These are phyloP conservation scores for Triticum aestivum DNA, from an alignment of 176 grass and related monocot genomes.

Conservation along the genomic window DNA sequence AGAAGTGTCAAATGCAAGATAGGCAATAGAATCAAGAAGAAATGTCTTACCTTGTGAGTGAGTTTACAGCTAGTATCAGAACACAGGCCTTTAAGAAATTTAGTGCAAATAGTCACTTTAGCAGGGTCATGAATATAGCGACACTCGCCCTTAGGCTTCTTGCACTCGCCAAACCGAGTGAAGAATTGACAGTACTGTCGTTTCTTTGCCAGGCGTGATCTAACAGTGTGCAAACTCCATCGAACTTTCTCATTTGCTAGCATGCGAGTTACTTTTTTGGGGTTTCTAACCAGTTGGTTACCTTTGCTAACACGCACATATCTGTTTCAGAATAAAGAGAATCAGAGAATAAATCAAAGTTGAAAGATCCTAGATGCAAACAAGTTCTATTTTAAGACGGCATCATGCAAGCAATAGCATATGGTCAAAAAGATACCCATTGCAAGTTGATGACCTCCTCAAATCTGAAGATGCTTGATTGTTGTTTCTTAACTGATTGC, in stretches of 20 bases:
- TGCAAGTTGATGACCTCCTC: conserved; percentile 43
- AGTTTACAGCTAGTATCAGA: conserved; percentile 80
- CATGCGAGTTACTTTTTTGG: conserved; percentile 84
- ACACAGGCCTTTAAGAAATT: conserved; percentile 92
- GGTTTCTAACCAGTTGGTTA: conserved; percentile 88
- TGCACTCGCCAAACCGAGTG: conserved; percentile 86
- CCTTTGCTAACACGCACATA: conserved; percentile 90
- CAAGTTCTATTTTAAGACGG: background rate
- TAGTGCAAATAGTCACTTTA: conserved; percentile 97
- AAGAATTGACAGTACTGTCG: conserved; percentile 91
- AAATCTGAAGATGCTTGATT: conserved; percentile 41
- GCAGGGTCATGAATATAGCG: conserved; percentile 83
- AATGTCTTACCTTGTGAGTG: conserved; percentile 77
- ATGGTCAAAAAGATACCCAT: conserved; percentile 55
- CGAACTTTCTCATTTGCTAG: conserved; percentile 96
- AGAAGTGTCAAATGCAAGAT: conserved; percentile 23
- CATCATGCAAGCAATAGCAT: conserved; percentile 16
- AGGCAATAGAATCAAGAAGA: conserved; percentile 40
- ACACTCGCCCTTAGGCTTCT: conserved; percentile 67
- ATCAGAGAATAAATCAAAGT: conserved; percentile 1
- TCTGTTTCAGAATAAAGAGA: conserved; percentile 44
- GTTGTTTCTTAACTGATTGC: conserved; percentile 42
- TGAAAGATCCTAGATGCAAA: background rate
- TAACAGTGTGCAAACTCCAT: conserved; percentile 92
- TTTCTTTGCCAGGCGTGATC: conserved; percentile 76